phyloP scores from a whole-genome alignment of 2,329 filamentous ascomycete species.

The Colletotrichum truncatum region DNA sequence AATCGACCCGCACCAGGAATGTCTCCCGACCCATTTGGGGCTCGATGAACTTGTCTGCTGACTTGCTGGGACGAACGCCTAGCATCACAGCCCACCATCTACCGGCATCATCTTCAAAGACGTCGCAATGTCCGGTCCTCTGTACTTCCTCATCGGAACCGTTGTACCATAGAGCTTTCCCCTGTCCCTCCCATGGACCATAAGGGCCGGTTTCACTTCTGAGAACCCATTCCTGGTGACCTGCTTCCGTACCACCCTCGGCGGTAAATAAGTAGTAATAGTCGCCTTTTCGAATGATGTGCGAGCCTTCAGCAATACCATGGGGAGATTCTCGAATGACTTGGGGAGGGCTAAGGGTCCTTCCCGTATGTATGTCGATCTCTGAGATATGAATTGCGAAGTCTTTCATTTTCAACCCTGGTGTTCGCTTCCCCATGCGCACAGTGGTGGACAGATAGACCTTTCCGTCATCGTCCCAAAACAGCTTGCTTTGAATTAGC shows the following conservation, averaged over 20 bases:
- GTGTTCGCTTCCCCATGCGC: conserved; percentile 45
- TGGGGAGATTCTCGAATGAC: conserved; percentile 47
- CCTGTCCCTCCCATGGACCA: conserved; percentile 59
- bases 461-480: conserved; percentile 59
- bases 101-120: conserved; percentile 54
- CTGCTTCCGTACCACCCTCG: conserved; percentile 53
- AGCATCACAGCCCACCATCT: conserved; percentile 59
- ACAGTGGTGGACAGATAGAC: conserved; percentile 58
- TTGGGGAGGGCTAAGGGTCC: conserved; percentile 45
- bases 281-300: conserved; percentile 44
- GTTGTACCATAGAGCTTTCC: conserved; percentile 56
- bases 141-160: conserved; percentile 57
- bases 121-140: conserved; percentile 58
- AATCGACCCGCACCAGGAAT: conserved; percentile 58
- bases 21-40: conserved; percentile 58
- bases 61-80: conserved; percentile 49
- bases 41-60: conserved; percentile 40
- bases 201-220: conserved; percentile 52
- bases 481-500: conserved; percentile 37
- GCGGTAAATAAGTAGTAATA: conserved; percentile 52
- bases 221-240: conserved; percentile 62
- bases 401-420: conserved; percentile 54
- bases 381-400: conserved; percentile 59
- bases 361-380: conserved; percentile 51
- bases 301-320: conserved; percentile 53